Evolutionary conservation across 2,329 filamentous ascomycete genomes (phyloP).

Genomic region (Phialocephala sp.): DNA sequence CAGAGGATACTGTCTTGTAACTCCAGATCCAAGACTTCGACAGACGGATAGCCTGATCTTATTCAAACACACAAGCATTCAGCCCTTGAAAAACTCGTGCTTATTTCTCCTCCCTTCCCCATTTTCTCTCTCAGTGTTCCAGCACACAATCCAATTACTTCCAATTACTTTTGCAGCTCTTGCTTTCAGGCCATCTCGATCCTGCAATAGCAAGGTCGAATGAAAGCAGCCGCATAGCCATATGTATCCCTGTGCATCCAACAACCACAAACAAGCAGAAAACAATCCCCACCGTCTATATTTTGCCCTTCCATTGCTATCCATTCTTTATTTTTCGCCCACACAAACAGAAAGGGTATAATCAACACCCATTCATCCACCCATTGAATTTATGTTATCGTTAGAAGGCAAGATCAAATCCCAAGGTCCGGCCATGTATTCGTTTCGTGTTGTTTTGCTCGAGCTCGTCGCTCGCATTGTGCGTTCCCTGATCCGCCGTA

Average conservation of each 20-base stretch:
- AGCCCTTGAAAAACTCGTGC: constrained; percentile 42
- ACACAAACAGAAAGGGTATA: not conserved
- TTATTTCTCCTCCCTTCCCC: constrained; percentile 14
- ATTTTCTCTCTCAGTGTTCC: not conserved
- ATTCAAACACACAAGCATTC: constrained; percentile 38
- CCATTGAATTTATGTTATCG: too few species aligned
- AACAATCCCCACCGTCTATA: constrained; percentile 7
- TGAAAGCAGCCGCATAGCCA: not conserved
- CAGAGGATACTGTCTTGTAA: not conserved
- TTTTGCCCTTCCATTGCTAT: not conserved
- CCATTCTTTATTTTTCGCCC: not conserved
- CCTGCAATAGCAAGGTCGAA: not conserved
- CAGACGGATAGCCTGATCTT: not conserved
- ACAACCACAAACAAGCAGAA: not conserved
- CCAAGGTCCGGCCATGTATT: constrained; percentile 11
- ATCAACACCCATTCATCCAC: not conserved
- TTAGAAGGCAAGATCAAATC: not conserved
- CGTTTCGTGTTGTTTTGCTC: not conserved
- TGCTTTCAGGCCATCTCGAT: not conserved
- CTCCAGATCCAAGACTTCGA: constrained; percentile 9
- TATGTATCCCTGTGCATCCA: not conserved
- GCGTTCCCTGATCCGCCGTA: not conserved
- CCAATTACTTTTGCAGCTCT: not conserved
- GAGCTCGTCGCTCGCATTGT: too few species aligned
- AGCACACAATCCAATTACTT: not conserved